Evolutionary conservation across 2,329 filamentous ascomycete genomes (phyloP).

Genomic region (Alternaria ventricosa): DNA sequence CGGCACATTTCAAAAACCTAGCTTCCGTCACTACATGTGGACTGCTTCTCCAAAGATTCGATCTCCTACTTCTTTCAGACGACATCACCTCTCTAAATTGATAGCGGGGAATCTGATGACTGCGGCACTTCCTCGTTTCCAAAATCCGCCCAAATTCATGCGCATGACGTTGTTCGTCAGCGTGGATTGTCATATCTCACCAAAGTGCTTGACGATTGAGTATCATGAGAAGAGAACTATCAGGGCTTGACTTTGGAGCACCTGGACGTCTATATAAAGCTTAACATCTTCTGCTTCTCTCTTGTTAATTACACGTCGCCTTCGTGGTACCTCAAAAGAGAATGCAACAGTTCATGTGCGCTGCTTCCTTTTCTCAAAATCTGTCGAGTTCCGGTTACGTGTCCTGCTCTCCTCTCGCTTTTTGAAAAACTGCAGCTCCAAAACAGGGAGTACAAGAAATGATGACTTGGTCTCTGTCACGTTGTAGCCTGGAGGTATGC

Average conservation of each 20-base stretch:
- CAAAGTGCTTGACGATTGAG: too few species aligned
- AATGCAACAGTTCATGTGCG: too few species aligned
- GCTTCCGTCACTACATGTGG: background rate
- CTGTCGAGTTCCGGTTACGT: too few species aligned
- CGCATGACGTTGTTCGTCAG: background rate
- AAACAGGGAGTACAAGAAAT: background rate
- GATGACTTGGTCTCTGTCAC: background rate
- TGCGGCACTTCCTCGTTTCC: background rate
- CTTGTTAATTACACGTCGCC: background rate
- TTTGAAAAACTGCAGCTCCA: background rate
- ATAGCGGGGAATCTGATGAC: background rate
- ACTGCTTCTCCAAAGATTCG: rapidly evolving
- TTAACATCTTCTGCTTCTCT: background rate
- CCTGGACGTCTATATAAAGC: background rate
- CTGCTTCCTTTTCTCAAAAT: background rate
- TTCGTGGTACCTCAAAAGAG: too few species aligned
- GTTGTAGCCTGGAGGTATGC: background rate
- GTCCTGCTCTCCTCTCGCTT: background rate
- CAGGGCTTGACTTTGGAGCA: background rate
- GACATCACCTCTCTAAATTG: background rate
- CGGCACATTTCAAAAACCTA: background rate
- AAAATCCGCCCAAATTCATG: background rate
- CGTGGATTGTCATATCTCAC: background rate
- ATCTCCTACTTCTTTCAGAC: background rate
- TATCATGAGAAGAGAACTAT: background rate